phyloP scores from a whole-genome alignment of 2,329 filamentous ascomycete species.

The Mollisiaceae sp. region DNA sequence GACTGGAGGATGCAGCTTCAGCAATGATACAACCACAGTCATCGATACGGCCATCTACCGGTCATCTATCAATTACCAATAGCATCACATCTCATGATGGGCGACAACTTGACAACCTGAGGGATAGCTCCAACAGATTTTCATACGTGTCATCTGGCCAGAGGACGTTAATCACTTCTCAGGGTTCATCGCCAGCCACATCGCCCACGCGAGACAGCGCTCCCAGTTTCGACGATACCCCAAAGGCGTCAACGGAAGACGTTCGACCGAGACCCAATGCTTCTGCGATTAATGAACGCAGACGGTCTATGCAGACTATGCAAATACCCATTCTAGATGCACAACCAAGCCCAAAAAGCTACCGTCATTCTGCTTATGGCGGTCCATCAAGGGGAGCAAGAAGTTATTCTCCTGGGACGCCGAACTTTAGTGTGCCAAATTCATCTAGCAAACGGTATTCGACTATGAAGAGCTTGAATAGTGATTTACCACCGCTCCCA shows the following conservation, averaged over 20 bases:
- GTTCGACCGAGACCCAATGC: constrained; percentile 36
- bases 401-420: constrained; percentile 28
- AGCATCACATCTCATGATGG: constrained; percentile 64
- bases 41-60: constrained; percentile 39
- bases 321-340: constrained; percentile 30
- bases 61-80: constrained; percentile 62
- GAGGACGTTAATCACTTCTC: constrained; percentile 63
- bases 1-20: constrained; percentile 26
- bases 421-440: constrained; percentile 42
- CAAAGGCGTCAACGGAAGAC: constrained; percentile 31
- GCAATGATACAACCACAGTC: constrained; percentile 19
- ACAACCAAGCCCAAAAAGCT: constrained; percentile 24
- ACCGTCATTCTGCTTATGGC: constrained; percentile 37
- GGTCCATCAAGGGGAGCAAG: constrained; percentile 18
- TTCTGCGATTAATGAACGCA: constrained; percentile 37
- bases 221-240: constrained; percentile 39
- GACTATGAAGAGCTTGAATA: constrained; percentile 21
- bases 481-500: constrained; percentile 7
- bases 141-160: constrained; percentile 67
- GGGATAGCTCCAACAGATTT: constrained; percentile 61
- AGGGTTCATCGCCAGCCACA: constrained; percentile 60
- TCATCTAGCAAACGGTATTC: constrained; percentile 36
- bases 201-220: constrained; percentile 62
- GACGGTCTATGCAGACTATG: constrained; percentile 41
- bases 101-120: constrained; percentile 60